Percentiles rank a stretch among this genome's conserved stretches.
phyloP scores from a whole-genome alignment of 495 filamentous ascomycete species.

The Endocarpon pusillum region DNA sequence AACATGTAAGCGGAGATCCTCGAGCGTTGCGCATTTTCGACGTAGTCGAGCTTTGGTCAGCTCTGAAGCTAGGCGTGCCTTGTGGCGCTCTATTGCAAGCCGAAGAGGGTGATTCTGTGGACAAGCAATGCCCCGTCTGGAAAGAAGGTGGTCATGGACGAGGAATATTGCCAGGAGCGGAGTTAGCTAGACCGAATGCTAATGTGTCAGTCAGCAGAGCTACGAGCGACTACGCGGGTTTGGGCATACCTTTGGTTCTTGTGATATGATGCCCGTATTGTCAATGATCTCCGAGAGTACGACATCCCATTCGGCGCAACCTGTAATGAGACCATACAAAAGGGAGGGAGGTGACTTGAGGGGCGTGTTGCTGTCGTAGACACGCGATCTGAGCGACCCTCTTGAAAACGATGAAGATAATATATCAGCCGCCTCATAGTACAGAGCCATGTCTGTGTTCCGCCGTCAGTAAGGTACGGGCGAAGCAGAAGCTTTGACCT shows the following conservation, averaged over 20 bases:
- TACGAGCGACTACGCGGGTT: not conserved
- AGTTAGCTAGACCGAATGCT: slow-evolving; percentile 44
- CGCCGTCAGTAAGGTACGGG: not conserved
- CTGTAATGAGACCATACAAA: slow-evolving; percentile 68
- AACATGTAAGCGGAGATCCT: slow-evolving; percentile 42
- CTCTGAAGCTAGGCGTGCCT: slow-evolving; percentile 62
- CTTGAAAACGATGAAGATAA: slow-evolving; percentile 38
- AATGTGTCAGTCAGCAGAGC: slow-evolving; percentile 24
- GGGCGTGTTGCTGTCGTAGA: slow-evolving; percentile 48
- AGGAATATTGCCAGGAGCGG: slow-evolving; percentile 68
- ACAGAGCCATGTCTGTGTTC: slow-evolving; percentile 94
- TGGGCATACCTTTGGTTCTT: slow-evolving; percentile 62
- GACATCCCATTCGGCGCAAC: slow-evolving; percentile 78
- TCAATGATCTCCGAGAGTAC: slow-evolving; percentile 78
- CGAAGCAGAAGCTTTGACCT: slow-evolving; percentile 2
- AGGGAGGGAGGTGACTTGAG: slow-evolving; percentile 64
- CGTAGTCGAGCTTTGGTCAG: slow-evolving; percentile 62
- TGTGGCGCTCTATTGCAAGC: slow-evolving; percentile 59
- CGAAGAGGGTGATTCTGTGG: slow-evolving; percentile 61
- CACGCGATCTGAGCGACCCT: slow-evolving; percentile 65
- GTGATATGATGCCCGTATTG: slow-evolving; percentile 43
- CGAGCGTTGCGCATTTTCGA: slow-evolving; percentile 44
- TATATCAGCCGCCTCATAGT: slow-evolving; percentile 71
- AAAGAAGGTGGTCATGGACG: slow-evolving; percentile 68
- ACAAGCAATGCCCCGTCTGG: slow-evolving; percentile 63